Base-by-base conservation (phyloP, 495 filamentous ascomycete genomes). In the Neurospora intermedia region DNA sequence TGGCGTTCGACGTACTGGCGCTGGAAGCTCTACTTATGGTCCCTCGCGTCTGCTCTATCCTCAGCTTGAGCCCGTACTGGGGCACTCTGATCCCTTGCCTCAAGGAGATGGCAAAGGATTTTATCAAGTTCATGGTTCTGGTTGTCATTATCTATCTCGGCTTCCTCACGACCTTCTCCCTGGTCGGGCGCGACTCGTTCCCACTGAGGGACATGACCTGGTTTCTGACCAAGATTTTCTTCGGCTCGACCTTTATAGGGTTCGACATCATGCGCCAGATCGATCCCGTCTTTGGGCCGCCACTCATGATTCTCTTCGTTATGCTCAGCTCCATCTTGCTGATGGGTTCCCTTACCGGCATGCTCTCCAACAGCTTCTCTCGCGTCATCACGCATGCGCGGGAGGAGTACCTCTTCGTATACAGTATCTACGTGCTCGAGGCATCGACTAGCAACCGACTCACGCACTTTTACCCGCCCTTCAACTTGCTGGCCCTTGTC, bases 51-150 rank as follows among this genome's bases (percentile, higher is more conserved):
- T 98, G 90, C 82, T 96, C 94, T 23, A 86, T 98, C 69, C 87
- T 97, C 69, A 95, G 93, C 80, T 79, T 98, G 76, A 93, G 94
- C 75, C 92, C 92, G 3, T 98, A 96, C 80, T 97, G 97, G 87
- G 95, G 94, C 73, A 82, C 82, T 6, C 74, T 89, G 82, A 94
- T 97, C 72, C 94, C 93, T 4, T 94, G 94, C 75, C 85, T 97
- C 69, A 95, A 94, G 80, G 93, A 96, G 81, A 96, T 96, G 93
- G 94, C 93, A 23, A 97, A 94, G 82, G 93, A 96, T 73, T 97
- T 97, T 77, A 81, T 96, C 77, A 95, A 95, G 74, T 97, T 97
- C 80, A 88, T 95, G 78, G 90, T 92, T 15, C 85, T 97, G n/a
- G 93, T 98, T 27, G 82, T 91, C 69, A 89, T 97, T 71, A 83